A percentile compares a stretch with the other conserved stretches of the same genome.
Evolutionary conservation across 768 basidiomycete species (phyloP).

Genomic region (Amylocystis lapponica): DNA sequence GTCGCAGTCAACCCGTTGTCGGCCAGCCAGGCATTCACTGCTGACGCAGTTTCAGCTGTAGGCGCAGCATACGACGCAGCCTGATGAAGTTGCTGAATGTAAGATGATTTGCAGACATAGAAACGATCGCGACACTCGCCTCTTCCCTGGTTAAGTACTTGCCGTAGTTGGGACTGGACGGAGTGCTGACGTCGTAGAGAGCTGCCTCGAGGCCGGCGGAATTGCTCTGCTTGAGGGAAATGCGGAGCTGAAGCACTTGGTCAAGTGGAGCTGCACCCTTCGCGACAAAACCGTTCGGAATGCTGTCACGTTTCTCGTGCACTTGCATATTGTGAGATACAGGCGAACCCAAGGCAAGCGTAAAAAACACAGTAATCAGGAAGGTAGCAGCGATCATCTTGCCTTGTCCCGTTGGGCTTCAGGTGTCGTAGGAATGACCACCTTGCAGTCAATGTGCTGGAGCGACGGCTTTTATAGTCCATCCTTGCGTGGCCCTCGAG

Average conservation of each 20-base stretch:
- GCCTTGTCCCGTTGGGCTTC: background rate
- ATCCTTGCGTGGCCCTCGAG: no score
- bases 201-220: conserved; percentile 31
- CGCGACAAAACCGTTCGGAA: conserved; percentile 23
- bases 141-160: conserved; percentile 33
- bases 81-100: no score
- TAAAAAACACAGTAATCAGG: conserved; percentile 2
- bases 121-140: no score
- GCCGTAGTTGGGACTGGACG: conserved; percentile 30
- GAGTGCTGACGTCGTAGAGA: conserved; percentile 33
- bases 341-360: conserved; percentile 14
- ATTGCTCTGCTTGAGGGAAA: conserved; percentile 31
- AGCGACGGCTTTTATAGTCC: no score
- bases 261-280: conserved; percentile 25
- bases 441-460: no score
- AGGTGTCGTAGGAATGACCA: no score
- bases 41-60: conserved; percentile 12
- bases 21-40: conserved; percentile 22
- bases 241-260: conserved; percentile 28
- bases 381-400: background rate
- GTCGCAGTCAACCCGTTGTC: conserved; percentile 19
- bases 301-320: conserved; percentile 21
- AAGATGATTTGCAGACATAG: no score
- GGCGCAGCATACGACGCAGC: conserved; percentile 15
- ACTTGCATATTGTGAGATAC: conserved; percentile 19